Conservation (phyloP, 371 early-diverging fungal species). For the Dentiscutata heterogama region DNA sequence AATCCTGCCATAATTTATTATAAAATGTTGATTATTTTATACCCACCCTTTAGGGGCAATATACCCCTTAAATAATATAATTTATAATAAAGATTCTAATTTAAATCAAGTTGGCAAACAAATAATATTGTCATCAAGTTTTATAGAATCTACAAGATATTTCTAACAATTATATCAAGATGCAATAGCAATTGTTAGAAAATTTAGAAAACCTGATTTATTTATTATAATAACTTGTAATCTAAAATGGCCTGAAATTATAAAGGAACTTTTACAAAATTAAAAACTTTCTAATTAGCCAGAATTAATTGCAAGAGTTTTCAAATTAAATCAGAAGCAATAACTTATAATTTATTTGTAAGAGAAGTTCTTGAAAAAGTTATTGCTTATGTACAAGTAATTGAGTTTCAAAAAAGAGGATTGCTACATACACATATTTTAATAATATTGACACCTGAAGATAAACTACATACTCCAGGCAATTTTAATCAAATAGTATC, state of each 20-base stretch:
- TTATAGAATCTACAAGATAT: neutral
- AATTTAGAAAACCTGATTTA: neutral
- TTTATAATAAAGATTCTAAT: neutral
- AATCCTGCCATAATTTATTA: too few relatives aligned
- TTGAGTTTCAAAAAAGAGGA: conserved; percentile 55
- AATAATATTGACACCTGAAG: neutral
- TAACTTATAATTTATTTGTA: neutral
- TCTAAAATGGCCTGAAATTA: neutral
- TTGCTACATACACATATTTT: conserved; percentile 32
- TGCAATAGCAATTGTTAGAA: neutral
- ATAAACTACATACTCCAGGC: conserved; percentile 42
- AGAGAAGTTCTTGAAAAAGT: neutral
- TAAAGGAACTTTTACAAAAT: neutral
- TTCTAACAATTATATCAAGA: neutral
- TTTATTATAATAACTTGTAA: neutral
- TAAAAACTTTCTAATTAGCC: neutral
- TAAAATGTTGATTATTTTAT: too few relatives aligned
- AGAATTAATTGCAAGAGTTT: neutral
- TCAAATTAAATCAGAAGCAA: neutral
- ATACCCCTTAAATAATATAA: neutral
- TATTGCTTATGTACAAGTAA: conserved; percentile 45
- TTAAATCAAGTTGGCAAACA: neutral
- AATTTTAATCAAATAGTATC: conserved; percentile 32
- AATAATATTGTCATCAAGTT: neutral
- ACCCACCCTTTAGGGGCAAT: too few relatives aligned